Conservation (phyloP, 768 basidiomycete species). For the Phanerochaete carnosa region DNA sequence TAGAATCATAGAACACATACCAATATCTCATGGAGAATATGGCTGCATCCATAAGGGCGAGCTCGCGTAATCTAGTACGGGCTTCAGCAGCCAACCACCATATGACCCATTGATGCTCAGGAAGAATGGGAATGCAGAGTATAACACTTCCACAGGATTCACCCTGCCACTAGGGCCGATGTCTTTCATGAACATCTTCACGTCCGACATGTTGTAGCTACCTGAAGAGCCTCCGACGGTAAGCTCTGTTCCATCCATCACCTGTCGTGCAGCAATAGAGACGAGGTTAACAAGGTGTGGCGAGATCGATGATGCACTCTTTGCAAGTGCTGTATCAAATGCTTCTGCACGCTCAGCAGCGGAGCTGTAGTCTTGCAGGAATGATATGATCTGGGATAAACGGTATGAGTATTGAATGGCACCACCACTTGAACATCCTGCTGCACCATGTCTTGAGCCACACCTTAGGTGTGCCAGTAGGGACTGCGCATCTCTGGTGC, state of each 20-base stretch:
- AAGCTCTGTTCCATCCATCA: conserved; percentile 24
- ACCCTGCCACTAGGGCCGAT: conserved; percentile 9
- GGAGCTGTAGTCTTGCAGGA: conserved; percentile 17
- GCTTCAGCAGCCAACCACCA: conserved; percentile 21
- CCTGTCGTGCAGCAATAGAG: conserved; percentile 24
- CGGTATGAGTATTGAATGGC: no score
- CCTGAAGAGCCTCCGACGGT: conserved; percentile 10
- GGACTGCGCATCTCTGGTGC: conserved; percentile 14
- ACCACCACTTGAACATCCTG: no score
- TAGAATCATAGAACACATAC: conserved; percentile 9
- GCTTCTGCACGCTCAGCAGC: conserved; percentile 15
- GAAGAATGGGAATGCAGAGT: conserved; percentile 27
- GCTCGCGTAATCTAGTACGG: conserved; percentile 24
- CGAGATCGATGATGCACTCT: conserved; percentile 19
- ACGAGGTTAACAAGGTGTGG: conserved; percentile 22
- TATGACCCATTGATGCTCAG: conserved; percentile 29
- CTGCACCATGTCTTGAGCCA: conserved; percentile 9
- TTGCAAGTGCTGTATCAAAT: conserved; percentile 21
- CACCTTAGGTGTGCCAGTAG: conserved; percentile 12
- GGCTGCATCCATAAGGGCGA: conserved; percentile 13
- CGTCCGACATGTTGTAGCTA: conserved; percentile 23
- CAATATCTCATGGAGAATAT: conserved; percentile 28
- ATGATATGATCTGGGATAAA: conserved; percentile 15
- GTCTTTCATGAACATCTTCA: conserved; percentile 22
- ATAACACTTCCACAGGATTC: conserved; percentile 32